Base-by-base conservation (phyloP, 495 filamentous ascomycete genomes). In the Lineolata rhizophorae region DNA sequence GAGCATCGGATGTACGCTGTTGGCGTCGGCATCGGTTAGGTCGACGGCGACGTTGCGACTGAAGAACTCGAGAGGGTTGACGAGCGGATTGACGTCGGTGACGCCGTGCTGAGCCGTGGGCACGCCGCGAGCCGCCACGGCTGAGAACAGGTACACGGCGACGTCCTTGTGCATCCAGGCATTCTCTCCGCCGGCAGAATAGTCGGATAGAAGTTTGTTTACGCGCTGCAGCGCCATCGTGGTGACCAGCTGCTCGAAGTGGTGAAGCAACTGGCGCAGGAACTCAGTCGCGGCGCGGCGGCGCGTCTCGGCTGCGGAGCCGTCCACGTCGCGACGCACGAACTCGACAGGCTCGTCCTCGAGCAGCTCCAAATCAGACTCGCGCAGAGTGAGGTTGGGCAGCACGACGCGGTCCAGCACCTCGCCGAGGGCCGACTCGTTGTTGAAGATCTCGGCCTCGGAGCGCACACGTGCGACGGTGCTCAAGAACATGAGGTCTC, bases 321-420 rank as follows among this genome's bases (percentile, higher is more conserved):
- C 90, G 51, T 99, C 90, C 11, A 99, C 63, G 50, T 99, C 85
- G 38, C 82, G 70, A 32, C 90, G 64, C 45, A 95, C 95, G 52
- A 91, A 99, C 49, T 99, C 90, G 48, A 99, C 94, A 2, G 90
- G 90, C 49, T 99, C 90, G 44, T 99, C 90, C 48, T 95, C 90
- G 41, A 95, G 93, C 21, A 91, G 61, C 48, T 99, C 90, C 37
- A 91, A 70, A 36, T 99, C 90, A 2, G 83, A 80, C 39, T 90
- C 82, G 26, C 90, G 68, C 15, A 99, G 61, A 9, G 69, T 71
- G 32, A 95, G 69, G 40, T 94, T 99, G 20, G 90, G 90, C 33
- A 99, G 54, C 28, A 99, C 72, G 17, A 94, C 90, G 55, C 90
- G 90, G 51, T 94, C 79, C 20, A 93, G 74, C 16, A 99, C 75